These are phyloP conservation scores for Fusarium sp. DNA, from an alignment of 2,329 filamentous ascomycete genomes.

Conservation along the genomic window DNA sequence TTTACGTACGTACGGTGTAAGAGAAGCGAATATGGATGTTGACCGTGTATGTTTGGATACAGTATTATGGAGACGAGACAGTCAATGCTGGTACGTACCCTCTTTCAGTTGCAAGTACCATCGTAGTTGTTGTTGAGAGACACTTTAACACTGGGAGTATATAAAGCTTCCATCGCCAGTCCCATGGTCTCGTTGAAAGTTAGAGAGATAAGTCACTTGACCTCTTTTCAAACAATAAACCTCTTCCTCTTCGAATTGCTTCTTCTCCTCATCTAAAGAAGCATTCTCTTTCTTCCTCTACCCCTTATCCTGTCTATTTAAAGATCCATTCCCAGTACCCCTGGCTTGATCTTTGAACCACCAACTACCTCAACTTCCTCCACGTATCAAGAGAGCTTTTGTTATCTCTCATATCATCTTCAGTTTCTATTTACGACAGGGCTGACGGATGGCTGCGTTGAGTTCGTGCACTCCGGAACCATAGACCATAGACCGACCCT, in stretches of 20 bases:
- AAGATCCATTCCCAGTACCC: constrained; percentile 9
- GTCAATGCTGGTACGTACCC: constrained; percentile 34
- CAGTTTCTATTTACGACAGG: constrained; percentile 47
- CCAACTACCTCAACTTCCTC: constrained; percentile 24
- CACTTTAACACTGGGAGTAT: constrained; percentile 41
- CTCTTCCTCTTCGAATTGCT: constrained; percentile 14
- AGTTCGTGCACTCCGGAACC: constrained; percentile 40
- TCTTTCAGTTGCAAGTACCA: constrained; percentile 38
- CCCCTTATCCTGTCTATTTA: constrained; percentile 20
- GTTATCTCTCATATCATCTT: constrained; percentile 45
- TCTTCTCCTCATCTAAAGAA: constrained; percentile 25
- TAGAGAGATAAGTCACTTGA: constrained; percentile 41
- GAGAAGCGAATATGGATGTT: constrained; percentile 32
- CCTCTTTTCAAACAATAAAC: constrained; percentile 21
- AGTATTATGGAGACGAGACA: constrained; percentile 2
- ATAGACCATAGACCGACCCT: constrained; percentile 19
- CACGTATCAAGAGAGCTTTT: constrained; percentile 44
- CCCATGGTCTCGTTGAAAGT: constrained; percentile 25
- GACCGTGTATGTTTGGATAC: constrained; percentile 25
- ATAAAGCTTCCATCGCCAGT: constrained; percentile 48
- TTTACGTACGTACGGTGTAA: constrained; percentile 33
- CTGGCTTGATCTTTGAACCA: constrained; percentile 33
- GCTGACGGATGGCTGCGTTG: constrained; percentile 48
- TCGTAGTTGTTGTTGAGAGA: constrained; percentile 39
- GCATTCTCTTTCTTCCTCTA: constrained; percentile 19